Evolutionary conservation across 805 yeast species (phyloP), one percentile per base, ranked within the genome.

Genomic region (Candida xiaguanensis): DNA sequence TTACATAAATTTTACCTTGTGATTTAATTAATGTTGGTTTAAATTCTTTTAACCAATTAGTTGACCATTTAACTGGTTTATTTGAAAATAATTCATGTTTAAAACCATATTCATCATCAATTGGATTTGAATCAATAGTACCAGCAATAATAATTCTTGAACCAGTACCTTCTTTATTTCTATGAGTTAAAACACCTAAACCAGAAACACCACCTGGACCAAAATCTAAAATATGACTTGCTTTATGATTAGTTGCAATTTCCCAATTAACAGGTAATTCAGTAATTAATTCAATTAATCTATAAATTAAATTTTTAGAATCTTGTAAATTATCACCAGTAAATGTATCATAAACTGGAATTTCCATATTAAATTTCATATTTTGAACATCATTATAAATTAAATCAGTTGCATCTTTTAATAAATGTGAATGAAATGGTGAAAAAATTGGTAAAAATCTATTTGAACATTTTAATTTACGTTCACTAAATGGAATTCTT

Each of bases 141-240:
- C 98, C 98, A 38, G 95, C 98, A 51, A 95, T 77, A 53, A 93
- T 87, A 48, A 91, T 73, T 66, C 99, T 85, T 36, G 85, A 85
- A 66, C 99, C 99, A 38, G 97, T 88, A 65, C 99, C 99, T 55
- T 93, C 99, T 67, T 91, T 93, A 74, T 91, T 93, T 69, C 95
- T 84, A 68, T 89, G 96, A 42, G 99, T 93, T 53, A 93, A 75
- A 46, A 85, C 85, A 68, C 99, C 99, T 50, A 93, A 74, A 55
- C 99, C 99, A 32, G 97, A 86, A 27, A 87, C 81, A 53, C 98
- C 98, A 67, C 99, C 99, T 46, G 99, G 99, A 61, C 99, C 99
- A 54, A 93, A 93, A 68, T 93, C 99, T 46, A 93, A 64, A 53
- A 93, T 78, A 61, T 93, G 99, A 34, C 97, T 85, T 19, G 93